A percentile compares a stretch with the other conserved stretches of the same genome.
These are phyloP conservation scores for Fragaria vesca DNA, from an alignment of 306 rosid genomes.

Conservation along the genomic window DNA sequence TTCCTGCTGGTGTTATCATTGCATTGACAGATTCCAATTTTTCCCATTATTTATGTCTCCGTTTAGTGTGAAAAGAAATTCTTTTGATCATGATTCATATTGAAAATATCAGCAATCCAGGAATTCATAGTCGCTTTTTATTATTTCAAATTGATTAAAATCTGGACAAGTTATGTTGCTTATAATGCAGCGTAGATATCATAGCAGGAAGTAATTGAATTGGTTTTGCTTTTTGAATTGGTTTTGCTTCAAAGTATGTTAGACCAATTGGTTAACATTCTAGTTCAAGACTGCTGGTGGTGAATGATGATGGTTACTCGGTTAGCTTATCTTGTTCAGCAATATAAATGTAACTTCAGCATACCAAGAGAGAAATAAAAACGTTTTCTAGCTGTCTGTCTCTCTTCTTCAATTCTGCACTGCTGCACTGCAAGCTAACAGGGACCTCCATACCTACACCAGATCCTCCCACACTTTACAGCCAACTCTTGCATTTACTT, in stretches of 20 bases:
- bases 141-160: neutral
- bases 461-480: conserved; percentile 18
- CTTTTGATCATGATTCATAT: neutral
- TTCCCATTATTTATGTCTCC: neutral
- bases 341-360: conserved; percentile 30
- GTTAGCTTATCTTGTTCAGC: conserved; percentile 5
- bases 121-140: neutral
- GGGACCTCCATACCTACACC: conserved; percentile 14
- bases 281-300: conserved; percentile 10
- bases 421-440: conserved; percentile 24
- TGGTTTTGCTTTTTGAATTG: neutral
- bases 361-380: conserved; percentile 27
- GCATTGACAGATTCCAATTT: neutral
- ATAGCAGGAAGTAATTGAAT: neutral
- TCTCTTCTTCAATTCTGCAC: conserved; percentile 16
- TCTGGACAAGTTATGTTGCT: neutral
- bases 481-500: conserved; percentile 15
- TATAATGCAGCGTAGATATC: neutral
- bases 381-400: neutral
- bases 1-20: neutral
- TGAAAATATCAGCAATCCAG: neutral
- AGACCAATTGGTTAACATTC: neutral
- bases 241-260: neutral
- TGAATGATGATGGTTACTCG: neutral
- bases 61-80: neutral